A percentile compares a stretch with the other conserved stretches of the same genome.
These are phyloP conservation scores for Lipomyces japonicus DNA, from an alignment of 805 yeast genomes.

Conservation along the genomic window DNA sequence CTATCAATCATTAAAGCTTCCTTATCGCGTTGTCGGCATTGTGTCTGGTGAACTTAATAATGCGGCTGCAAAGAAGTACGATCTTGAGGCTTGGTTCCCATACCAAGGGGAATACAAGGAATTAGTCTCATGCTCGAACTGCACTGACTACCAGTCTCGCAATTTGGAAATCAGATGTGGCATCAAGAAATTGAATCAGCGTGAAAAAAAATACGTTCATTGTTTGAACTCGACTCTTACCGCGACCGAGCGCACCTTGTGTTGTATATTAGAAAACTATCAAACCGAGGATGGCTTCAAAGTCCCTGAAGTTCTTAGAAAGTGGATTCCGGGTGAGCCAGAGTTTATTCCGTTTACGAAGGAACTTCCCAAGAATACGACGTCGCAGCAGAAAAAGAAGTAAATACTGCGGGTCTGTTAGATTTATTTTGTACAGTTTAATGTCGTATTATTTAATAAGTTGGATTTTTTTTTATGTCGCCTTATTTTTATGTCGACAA, in stretches of 20 bases:
- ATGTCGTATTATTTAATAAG: neutral
- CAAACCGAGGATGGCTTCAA: constrained; percentile 90
- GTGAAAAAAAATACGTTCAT: constrained; percentile 96
- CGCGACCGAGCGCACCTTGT: constrained; percentile 97
- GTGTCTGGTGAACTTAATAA: constrained; percentile 98
- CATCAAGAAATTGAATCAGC: constrained; percentile 89
- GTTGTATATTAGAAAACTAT: constrained; percentile 96
- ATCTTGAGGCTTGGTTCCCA: constrained; percentile 99
- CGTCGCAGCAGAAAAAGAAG: constrained; percentile 60
- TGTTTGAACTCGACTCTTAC: constrained; percentile 95
- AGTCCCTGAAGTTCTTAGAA: constrained; percentile 92
- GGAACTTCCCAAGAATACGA: constrained; percentile 91
- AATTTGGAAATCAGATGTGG: constrained; percentile 99
- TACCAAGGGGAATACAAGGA: constrained; percentile 98
- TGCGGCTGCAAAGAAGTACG: constrained; percentile 98
- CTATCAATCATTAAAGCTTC: constrained; percentile 85
- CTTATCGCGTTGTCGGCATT: constrained; percentile 96
- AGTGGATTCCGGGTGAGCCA: constrained; percentile 97
- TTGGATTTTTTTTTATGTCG: neutral
- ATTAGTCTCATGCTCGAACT: constrained; percentile 96
- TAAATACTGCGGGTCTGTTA: neutral
- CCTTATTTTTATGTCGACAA: neutral
- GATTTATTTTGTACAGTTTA: neutral
- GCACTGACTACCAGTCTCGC: constrained; percentile 99
- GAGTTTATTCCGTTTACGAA: constrained; percentile 87